Conservation (phyloP, 805 yeast species). For the Peterozyma xylosa region DNA sequence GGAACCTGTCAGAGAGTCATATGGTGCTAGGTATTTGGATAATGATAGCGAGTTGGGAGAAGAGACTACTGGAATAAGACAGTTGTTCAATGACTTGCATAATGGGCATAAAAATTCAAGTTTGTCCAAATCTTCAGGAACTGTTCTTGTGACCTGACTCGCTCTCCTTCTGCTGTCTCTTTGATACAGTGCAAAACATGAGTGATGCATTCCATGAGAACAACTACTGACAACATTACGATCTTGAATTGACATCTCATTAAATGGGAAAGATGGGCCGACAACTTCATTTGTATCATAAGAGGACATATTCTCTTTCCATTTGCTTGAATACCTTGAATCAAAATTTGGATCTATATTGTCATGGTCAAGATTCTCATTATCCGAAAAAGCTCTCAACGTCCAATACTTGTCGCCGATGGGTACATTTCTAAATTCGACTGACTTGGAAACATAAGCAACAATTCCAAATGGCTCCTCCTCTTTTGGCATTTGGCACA, state of each 20-base stretch:
- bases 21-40: not conserved
- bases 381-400: conserved; percentile 50
- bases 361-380: conserved; percentile 28
- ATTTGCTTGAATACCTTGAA: conserved; percentile 14
- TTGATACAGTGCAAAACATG: conserved; percentile 64
- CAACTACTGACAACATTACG: conserved; percentile 63
- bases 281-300: conserved; percentile 33
- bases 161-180: conserved; percentile 46
- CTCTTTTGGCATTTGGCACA: conserved; percentile 71
- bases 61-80: conserved; percentile 75
- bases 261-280: conserved; percentile 67
- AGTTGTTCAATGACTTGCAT: conserved; percentile 80
- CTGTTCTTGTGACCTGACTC: conserved; percentile 72
- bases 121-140: conserved; percentile 65
- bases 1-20: conserved; percentile 16
- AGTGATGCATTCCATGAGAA: conserved; percentile 89
- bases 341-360: not conserved
- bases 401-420: conserved; percentile 59
- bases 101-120: conserved; percentile 84
- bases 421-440: conserved; percentile 60
- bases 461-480: conserved; percentile 73
- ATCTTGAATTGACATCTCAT: conserved; percentile 27
- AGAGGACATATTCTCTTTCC: conserved; percentile 29
- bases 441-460: conserved; percentile 48
- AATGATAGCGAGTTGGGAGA: conserved; percentile 32